These are phyloP conservation scores for Monilinia laxa DNA, from an alignment of 2,329 filamentous ascomycete species.

Conservation along the genomic window DNA sequence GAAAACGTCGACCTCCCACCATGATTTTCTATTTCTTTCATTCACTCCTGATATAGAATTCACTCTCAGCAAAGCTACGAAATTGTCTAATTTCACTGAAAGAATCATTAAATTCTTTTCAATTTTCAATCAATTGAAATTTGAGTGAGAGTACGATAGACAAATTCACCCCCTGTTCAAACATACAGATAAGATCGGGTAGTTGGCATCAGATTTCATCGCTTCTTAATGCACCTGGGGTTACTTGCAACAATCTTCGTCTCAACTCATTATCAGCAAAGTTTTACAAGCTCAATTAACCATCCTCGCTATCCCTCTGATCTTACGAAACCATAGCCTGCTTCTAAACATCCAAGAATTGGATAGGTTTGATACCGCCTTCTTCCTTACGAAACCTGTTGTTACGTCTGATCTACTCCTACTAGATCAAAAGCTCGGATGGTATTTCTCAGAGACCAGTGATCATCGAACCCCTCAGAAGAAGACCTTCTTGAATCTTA, in stretches of 20 bases:
- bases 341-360: conserved; percentile 46
- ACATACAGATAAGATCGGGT: conserved; percentile 12
- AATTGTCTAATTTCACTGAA: too few species aligned
- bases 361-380: conserved; percentile 14
- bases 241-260: conserved; percentile 20
- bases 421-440: conserved; percentile 31
- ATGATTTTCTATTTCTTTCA: neutral
- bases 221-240: conserved; percentile 26
- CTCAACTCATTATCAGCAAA: conserved; percentile 18
- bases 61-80: too few species aligned
- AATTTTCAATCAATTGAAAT: neutral
- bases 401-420: conserved; percentile 45
- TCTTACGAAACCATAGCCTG: conserved; percentile 48
- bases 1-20: conserved; percentile 2
- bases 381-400: conserved; percentile 44
- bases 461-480: conserved; percentile 18
- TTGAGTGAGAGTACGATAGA: neutral
- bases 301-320: neutral
- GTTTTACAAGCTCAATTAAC: neutral
- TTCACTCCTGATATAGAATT: neutral
- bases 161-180: conserved; percentile 4
- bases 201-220: conserved; percentile 15
- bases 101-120: too few species aligned
- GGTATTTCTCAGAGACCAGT: conserved; percentile 39
- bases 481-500: neutral